Base-by-base conservation (phyloP, 306 rosid species). In the Vigna angularis region DNA sequence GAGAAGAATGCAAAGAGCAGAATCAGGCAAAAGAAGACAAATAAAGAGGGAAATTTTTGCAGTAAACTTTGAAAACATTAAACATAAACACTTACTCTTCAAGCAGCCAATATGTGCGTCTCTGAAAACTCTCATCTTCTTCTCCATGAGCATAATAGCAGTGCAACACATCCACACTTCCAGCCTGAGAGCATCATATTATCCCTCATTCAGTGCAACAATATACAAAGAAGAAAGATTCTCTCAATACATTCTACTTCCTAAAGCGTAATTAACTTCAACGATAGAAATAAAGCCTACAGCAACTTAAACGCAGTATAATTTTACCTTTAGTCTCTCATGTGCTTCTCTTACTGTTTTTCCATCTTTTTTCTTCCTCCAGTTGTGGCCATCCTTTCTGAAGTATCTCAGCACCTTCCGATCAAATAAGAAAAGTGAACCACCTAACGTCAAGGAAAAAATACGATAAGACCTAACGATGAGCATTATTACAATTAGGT, bases 351-450 rank as follows among this genome's bases (percentile, higher is more conserved):
- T 90, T 47, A 94, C 88, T 9, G 94, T 89, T 84, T 94, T 94
- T 56, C 96, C 98, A 86, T 91, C 96, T 77, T 90, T 94, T 85
- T 94, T 94, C 96, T 91, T 94, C 85, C 96, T 90, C 98, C 97
- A 94, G 68, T 85, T 92, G 84, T 94, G 97, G 20, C 97, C 97
- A 85, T 94, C 97, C 50, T 92, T 94, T 82, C 98, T 88, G 70
- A 94, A 94, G 90, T 92, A 87, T 83, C 98, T 86, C 75, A 88
- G 89, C 75, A 89, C 94, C 84, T 91, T 94, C 75, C 97, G 96
- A 88, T 94, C 96, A 80, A 89, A 94, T 47, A 94, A 86, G 87
- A 90, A 89, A 70, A 94, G 94, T 45, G 98, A 91, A 82, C 98
- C 98, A 84, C 94, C 97, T 94, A 88, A 66, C 66, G 74, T 79